Percentiles rank a stretch among this genome's conserved stretches.
Conservation (phyloP, 192 early-diverging fungal species). For the Backusella tuberculispora region DNA sequence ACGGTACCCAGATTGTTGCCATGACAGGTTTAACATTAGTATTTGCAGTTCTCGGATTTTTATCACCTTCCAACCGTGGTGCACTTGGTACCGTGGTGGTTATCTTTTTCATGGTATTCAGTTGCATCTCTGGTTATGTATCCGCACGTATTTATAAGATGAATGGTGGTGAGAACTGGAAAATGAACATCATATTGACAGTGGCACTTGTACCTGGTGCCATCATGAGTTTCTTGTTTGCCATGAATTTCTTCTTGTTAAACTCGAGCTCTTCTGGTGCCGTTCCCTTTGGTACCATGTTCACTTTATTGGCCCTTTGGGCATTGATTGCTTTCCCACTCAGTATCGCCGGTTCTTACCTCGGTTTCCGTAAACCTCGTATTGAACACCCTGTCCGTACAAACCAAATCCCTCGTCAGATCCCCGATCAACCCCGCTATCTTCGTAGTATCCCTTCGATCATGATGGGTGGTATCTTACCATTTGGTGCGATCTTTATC, state of each 20-base stretch:
- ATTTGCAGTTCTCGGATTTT: conserved; percentile 95
- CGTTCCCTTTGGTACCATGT: conserved; percentile 87
- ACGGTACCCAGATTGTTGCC: conserved; percentile 79
- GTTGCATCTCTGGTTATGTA: conserved; percentile 84
- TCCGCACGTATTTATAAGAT: conserved; percentile 94
- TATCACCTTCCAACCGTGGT: conserved; percentile 90
- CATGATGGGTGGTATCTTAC: conserved; percentile 82
- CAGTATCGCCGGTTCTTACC: conserved; percentile 76
- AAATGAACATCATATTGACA: conserved; percentile 79
- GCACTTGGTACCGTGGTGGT: conserved; percentile 93
- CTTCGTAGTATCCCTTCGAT: conserved; percentile 76
- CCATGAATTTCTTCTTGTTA: conserved; percentile 88
- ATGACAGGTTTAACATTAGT: conserved; percentile 75
- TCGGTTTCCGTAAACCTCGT: conserved; percentile 70
- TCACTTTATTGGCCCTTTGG: conserved; percentile 85
- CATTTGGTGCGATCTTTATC: conserved; percentile 94
- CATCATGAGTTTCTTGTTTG: conserved; percentile 65
- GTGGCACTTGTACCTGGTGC: conserved; percentile 78
- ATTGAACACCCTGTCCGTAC: conserved; percentile 81
- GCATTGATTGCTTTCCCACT: conserved; percentile 82
- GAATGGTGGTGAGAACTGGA: conserved; percentile 93
- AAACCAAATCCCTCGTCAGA: conserved; percentile 94
- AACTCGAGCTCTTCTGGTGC: conserved; percentile 83
- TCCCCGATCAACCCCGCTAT: conserved; percentile 89
- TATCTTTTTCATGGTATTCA: conserved; percentile 90